Conservation (phyloP, 202 grass and related monocot genomes). For the Eragrostis tef region DNA sequence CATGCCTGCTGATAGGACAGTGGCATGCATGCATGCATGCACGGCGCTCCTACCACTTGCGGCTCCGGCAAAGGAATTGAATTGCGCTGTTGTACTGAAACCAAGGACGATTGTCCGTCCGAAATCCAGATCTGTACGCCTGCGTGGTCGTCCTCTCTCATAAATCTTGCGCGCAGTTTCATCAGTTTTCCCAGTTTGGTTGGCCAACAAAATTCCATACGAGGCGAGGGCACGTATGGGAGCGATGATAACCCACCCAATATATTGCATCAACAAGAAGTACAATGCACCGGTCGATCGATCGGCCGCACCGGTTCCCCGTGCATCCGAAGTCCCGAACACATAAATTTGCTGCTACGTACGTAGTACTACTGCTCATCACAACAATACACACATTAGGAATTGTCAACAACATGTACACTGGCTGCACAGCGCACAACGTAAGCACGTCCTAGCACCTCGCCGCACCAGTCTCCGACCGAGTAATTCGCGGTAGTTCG, state of each 20-base stretch:
- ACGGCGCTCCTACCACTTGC: conserved; percentile 37
- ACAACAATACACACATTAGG: not conserved
- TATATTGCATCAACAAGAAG: not conserved
- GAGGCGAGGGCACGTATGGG: not conserved
- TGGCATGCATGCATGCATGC: conserved; percentile 33
- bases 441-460: not conserved
- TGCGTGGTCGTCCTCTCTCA: not conserved
- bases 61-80: conserved; percentile 32
- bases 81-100: conserved; percentile 40
- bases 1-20: not conserved
- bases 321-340: conserved; percentile 27
- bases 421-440: too few relatives aligned
- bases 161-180: conserved; percentile 4
- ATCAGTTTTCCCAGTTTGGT: not conserved
- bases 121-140: conserved; percentile 21
- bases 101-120: conserved; percentile 42
- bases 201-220: not conserved
- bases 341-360: not conserved
- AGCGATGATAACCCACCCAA: too few relatives aligned
- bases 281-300: too few relatives aligned
- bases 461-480: not conserved
- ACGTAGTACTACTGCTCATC: not conserved
- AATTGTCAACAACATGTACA: not conserved
- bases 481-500: conserved; percentile 34
- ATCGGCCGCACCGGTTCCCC: conserved; percentile 19